Conservation (phyloP, 305 asterid genomes). For the Fraxinus sp. region DNA sequence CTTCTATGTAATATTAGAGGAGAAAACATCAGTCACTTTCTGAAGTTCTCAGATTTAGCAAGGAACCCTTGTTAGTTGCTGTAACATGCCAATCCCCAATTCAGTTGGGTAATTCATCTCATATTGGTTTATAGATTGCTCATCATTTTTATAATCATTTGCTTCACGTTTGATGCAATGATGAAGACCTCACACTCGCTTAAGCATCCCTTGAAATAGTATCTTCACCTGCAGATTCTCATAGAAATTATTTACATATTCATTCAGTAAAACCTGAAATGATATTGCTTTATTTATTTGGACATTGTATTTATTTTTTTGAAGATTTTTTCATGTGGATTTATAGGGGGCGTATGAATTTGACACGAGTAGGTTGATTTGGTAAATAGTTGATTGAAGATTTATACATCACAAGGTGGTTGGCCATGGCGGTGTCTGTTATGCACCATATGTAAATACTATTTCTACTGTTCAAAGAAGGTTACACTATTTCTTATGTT, state of each 20-base stretch:
- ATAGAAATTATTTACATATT: background rate
- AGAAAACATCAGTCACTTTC: background rate
- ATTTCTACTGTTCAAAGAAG: background rate
- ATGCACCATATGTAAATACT: background rate
- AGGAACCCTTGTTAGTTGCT: background rate
- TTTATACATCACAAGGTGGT: background rate
- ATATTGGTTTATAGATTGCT: background rate
- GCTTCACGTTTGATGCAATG: background rate
- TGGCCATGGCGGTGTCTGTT: background rate
- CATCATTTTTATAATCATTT: background rate
- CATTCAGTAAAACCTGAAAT: background rate
- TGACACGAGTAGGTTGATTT: background rate
- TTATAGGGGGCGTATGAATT: background rate
- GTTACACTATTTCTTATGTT: slow-evolving; percentile 22
- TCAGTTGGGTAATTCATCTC: background rate
- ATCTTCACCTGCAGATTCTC: background rate
- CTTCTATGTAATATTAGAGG: background rate
- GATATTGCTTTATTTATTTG: background rate
- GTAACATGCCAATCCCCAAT: background rate
- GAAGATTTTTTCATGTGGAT: background rate
- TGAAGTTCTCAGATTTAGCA: background rate
- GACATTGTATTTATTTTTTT: background rate
- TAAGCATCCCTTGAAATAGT: background rate
- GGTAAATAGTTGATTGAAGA: background rate
- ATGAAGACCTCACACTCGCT: background rate